Conservation (phyloP, 2,329 filamentous ascomycete genomes). For the Pyricularia sp. region DNA sequence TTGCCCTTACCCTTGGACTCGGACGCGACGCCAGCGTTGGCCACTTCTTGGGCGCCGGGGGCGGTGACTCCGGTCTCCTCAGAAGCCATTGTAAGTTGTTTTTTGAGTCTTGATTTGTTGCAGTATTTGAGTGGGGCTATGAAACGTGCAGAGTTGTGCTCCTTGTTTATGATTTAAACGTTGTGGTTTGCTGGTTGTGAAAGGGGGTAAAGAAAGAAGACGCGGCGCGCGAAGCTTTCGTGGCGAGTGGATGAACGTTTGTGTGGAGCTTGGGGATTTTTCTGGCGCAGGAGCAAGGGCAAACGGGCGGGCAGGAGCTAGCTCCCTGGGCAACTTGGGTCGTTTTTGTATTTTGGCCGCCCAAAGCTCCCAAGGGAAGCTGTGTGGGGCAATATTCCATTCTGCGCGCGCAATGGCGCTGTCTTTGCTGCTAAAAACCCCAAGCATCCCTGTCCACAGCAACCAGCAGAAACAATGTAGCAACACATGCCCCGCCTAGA, state of each 20-base stretch:
- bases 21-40: conserved; percentile 21
- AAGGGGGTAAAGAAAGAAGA: neutral
- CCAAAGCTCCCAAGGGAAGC: neutral
- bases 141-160: neutral
- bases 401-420: neutral
- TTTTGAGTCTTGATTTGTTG: neutral
- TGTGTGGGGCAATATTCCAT: neutral
- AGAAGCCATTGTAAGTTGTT: conserved; percentile 32
- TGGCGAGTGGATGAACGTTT: neutral
- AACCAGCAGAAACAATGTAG: neutral
- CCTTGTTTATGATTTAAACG: neutral
- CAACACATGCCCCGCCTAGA: neutral
- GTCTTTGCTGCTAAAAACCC: neutral
- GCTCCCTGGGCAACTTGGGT: neutral
- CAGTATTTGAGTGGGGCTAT: neutral
- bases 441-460: neutral
- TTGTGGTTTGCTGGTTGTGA: neutral
- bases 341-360: neutral
- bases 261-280: neutral
- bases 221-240: neutral
- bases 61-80: conserved; percentile 33
- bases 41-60: conserved; percentile 26
- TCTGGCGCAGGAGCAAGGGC: neutral
- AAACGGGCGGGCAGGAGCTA: neutral
- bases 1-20: conserved; percentile 66